Evolutionary conservation across 2,329 filamentous ascomycete species (phyloP), one percentile per base, ranked within the genome.

Genomic region (Fusarium solani-melongenae): DNA sequence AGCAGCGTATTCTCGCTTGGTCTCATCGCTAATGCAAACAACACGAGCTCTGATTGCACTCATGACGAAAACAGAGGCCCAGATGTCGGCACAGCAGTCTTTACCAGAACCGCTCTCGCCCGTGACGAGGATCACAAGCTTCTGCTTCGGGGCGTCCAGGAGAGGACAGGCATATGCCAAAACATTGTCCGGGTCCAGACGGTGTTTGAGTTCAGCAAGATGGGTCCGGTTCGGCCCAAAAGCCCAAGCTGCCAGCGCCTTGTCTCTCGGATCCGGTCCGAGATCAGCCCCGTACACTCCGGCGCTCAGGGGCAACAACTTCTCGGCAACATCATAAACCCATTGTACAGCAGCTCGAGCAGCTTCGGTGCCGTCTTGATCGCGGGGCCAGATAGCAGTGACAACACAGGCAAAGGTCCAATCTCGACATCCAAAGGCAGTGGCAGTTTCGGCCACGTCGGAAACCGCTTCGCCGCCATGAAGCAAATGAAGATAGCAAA

Each of bases 331-430:
- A n/a, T 83, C 69, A 76, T 92, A 92, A 20, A 92, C 90, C 90
- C 90, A 92, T 6, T 76, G 63, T 5, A 87, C 76, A 2, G 79
- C 83, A 64, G 76, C 77, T 69, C 67, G 81, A 69, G 86, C 82
- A 12, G 71, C 41, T 53, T 82, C 79, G 0, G 83, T 86, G 49
- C 78, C 84, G 70, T 90, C 88, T 78, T 88, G 77, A 11, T 87
- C 82, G 17, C 89, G 87, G 3, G 83, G 82, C 90, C 90, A 92
- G 66, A 91, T 86, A 29, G 88, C 90, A 6, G 90, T 92, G 46
- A 92, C 76, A 6, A 92, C 88, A 73, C 90, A 92, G 53, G 90
- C 90, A 81, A 88, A 92, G 34, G 88, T 84, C 90, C 90, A 92
- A 77, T 89, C 84, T 79, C 90, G 87, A 82, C 87, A 91, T 51